These are phyloP conservation scores for Radiomyces spectabilis DNA, from an alignment of 192 early-diverging fungal genomes.

Conservation along the genomic window DNA sequence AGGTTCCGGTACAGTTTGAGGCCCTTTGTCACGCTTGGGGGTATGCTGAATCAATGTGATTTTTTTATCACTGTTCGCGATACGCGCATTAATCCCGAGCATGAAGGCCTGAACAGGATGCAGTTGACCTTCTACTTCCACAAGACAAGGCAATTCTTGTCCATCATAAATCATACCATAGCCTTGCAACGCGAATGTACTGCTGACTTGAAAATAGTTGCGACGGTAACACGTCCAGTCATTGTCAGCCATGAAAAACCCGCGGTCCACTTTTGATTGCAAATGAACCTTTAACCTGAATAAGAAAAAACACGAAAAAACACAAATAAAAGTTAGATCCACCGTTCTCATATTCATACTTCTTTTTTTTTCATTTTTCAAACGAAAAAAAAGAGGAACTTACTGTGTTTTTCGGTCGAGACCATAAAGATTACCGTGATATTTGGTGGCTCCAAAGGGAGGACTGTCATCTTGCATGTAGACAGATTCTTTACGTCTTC, in stretches of 20 bases:
- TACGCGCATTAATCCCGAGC: slow-evolving; percentile 68
- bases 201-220: slow-evolving; percentile 82
- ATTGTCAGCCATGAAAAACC: slow-evolving; percentile 76
- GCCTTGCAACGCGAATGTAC: slow-evolving; percentile 41
- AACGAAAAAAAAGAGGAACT: background rate
- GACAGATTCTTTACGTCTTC: slow-evolving; percentile 27
- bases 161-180: slow-evolving; percentile 36
- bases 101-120: slow-evolving; percentile 56
- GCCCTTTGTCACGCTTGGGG: slow-evolving; percentile 90
- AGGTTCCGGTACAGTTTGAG: slow-evolving; percentile 61
- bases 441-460: background rate
- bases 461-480: slow-evolving; percentile 22
- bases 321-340: background rate
- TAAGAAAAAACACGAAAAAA: background rate
- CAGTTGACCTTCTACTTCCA: slow-evolving; percentile 48
- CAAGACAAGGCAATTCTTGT: slow-evolving; percentile 50
- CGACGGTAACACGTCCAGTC: slow-evolving; percentile 91
- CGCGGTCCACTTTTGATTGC: slow-evolving; percentile 78
- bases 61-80: slow-evolving; percentile 54
- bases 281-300: slow-evolving; percentile 46
- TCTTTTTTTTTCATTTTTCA: no score
- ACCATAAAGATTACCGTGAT: background rate
- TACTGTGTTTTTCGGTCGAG: slow-evolving; percentile 5
- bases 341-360: no score
- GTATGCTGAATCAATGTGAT: slow-evolving; percentile 74